These are phyloP conservation scores for Microcos paniculata DNA, from an alignment of 345 rosid genomes.

Conservation along the genomic window DNA sequence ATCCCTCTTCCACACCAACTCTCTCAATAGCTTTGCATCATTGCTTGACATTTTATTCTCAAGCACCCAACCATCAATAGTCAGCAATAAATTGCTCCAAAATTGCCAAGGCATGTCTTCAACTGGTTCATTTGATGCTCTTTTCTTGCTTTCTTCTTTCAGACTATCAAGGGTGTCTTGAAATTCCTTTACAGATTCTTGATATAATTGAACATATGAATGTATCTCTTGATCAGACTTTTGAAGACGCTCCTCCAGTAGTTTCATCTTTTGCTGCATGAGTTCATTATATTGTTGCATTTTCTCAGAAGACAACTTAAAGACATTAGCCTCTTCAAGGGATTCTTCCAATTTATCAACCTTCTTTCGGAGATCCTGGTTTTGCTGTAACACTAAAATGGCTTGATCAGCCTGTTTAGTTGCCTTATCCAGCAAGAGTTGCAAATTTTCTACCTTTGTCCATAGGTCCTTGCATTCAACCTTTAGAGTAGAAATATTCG, in stretches of 20 bases:
- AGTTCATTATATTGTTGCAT: constrained; percentile 75
- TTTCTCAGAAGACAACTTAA: constrained; percentile 73
- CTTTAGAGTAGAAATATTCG: constrained; percentile 62
- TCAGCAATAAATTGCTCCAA: constrained; percentile 86
- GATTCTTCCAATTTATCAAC: constrained; percentile 83
- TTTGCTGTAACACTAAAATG: constrained; percentile 70
- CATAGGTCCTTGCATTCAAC: constrained; percentile 69
- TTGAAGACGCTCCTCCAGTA: constrained; percentile 79
- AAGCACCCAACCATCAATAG: constrained; percentile 92
- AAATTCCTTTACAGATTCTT: constrained; percentile 80
- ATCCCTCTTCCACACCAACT: constrained; percentile 85
- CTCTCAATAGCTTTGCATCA: constrained; percentile 74
- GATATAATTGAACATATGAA: constrained; percentile 73
- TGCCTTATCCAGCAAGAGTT: constrained; percentile 61
- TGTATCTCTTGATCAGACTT: constrained; percentile 86
- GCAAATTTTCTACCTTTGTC: constrained; percentile 70
- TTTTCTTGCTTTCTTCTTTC: constrained; percentile 76
- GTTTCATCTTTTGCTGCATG: constrained; percentile 78
- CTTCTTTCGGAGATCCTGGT: constrained; percentile 72
- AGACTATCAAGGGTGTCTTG: constrained; percentile 76
- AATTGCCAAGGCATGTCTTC: constrained; percentile 86
- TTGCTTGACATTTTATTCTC: constrained; percentile 67
- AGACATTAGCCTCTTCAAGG: constrained; percentile 67
- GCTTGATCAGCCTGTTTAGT: constrained; percentile 89
- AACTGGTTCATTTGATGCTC: constrained; percentile 56